Percentiles rank a stretch among this genome's conserved stretches.
Conservation (phyloP, 805 yeast genomes). For the Kodamaea kaohsiungensis region DNA sequence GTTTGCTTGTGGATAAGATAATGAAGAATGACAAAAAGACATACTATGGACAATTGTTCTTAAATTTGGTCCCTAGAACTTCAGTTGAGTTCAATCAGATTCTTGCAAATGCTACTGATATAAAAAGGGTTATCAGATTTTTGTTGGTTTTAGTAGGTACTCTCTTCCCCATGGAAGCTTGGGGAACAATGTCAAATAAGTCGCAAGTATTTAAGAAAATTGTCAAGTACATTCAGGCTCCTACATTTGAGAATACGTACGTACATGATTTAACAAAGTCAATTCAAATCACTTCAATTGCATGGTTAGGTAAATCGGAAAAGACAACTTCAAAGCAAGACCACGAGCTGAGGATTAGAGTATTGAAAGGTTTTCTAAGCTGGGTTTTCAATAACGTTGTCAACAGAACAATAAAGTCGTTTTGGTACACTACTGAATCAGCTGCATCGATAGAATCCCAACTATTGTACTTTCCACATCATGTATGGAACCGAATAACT, state of each 20-base stretch:
- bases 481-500: constrained; percentile 53
- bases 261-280: constrained; percentile 32
- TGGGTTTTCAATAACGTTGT: constrained; percentile 62
- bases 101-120: constrained; percentile 31
- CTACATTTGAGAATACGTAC: constrained; percentile 36
- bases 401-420: constrained; percentile 46
- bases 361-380: constrained; percentile 43
- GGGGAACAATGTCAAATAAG: constrained; percentile 57
- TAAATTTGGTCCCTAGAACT: constrained; percentile 28
- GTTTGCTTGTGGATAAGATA: constrained; percentile 19
- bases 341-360: constrained; percentile 30
- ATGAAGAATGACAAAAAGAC: constrained; percentile 32
- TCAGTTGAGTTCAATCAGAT: constrained; percentile 19
- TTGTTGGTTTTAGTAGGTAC: constrained; percentile 44
- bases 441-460: constrained; percentile 27
- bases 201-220: constrained; percentile 37
- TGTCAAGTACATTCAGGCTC: constrained; percentile 36
- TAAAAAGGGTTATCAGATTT: constrained; percentile 41
- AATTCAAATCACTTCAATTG: constrained; percentile 45
- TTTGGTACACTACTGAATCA: constrained; percentile 68
- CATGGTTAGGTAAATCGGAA: constrained; percentile 52
- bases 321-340: constrained; percentile 42
- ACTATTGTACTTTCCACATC: constrained; percentile 56
- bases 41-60: constrained; percentile 37
- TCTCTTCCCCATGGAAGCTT: constrained; percentile 50